Conservation (phyloP, 208 protist genomes). For the Leptomonas seymouri region DNA sequence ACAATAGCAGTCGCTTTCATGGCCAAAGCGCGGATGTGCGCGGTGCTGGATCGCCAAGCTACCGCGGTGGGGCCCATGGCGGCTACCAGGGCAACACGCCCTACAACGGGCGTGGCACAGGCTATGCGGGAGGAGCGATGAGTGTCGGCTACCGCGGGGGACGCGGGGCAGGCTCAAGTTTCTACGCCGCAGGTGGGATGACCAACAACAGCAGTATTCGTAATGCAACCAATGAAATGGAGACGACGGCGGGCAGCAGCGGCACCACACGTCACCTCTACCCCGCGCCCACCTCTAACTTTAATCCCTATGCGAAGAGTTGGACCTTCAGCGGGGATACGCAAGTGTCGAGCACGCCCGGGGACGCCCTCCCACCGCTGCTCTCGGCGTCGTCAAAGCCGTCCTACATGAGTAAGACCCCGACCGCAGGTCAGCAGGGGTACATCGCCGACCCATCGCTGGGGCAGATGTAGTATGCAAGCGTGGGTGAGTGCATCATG, state of each 20-base stretch:
- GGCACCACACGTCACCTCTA: conserved; percentile 10
- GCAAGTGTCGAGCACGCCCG: neutral
- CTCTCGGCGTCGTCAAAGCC: neutral
- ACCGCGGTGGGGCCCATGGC: conserved; percentile 16
- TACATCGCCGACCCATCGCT: conserved; percentile 1
- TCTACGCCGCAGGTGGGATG: conserved; percentile 7
- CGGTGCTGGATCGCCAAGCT: neutral
- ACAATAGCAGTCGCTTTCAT: conserved; percentile 18
- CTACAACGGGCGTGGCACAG: neutral
- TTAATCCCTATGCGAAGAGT: conserved; percentile 35
- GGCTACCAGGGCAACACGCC: neutral
- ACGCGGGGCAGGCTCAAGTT: neutral
- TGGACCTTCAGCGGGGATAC: conserved; percentile 28
- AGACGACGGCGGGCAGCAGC: conserved; percentile 6
- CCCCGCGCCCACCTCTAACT: conserved; percentile 30
- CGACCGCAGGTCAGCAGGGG: neutral
- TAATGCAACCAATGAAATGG: conserved; percentile 9
- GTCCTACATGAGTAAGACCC: conserved; percentile 2
- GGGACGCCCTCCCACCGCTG: neutral
- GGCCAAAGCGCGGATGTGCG: conserved; percentile 5
- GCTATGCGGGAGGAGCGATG: too few relatives aligned
- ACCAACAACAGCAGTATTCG: conserved; percentile 7
- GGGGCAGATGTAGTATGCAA: neutral
- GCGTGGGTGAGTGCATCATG: neutral
- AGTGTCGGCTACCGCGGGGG: conserved; percentile 22